phyloP scores from a whole-genome alignment of 2,329 filamentous ascomycete species.

The Trichoderma sp. region DNA sequence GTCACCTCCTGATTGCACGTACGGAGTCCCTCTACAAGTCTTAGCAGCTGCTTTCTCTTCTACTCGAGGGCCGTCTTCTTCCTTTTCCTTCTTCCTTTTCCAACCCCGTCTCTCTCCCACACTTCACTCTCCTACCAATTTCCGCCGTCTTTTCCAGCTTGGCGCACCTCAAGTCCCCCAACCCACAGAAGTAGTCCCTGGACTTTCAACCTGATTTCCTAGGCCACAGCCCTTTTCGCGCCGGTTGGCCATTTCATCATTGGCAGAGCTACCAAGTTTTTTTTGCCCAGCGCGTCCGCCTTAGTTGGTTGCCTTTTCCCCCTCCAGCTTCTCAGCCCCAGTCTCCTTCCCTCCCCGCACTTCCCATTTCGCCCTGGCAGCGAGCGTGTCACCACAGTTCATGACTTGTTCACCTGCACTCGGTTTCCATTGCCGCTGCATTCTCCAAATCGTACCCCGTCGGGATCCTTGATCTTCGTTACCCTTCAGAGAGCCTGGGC shows the following conservation, averaged over 20 bases:
- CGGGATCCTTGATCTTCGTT: not conserved
- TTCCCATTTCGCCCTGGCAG: constrained; percentile 27
- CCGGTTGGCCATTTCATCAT: constrained; percentile 15
- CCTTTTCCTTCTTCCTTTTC: not conserved
- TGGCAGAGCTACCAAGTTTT: constrained; percentile 25
- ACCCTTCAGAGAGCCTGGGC: not conserved
- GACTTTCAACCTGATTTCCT: constrained; percentile 3
- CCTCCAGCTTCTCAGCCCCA: constrained; percentile 24
- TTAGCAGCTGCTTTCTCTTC: constrained; percentile 27
- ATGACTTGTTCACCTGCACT: constrained; percentile 10
- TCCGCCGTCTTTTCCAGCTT: constrained; percentile 35
- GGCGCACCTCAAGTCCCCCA: constrained; percentile 33
- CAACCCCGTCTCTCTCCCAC: not conserved
- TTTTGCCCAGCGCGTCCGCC: constrained; percentile 23
- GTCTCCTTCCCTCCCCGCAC: constrained; percentile 28
- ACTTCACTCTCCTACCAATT: constrained; percentile 18
- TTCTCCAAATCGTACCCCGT: constrained; percentile 15
- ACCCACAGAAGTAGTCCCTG: constrained; percentile 1
- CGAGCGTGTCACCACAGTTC: constrained; percentile 26
- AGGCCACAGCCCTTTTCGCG: constrained; percentile 19
- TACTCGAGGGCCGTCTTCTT: constrained; percentile 23
- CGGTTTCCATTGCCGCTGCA: constrained; percentile 16
- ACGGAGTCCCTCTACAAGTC: constrained; percentile 30
- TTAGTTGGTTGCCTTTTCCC: constrained; percentile 25
- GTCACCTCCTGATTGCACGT: constrained; percentile 33